These are phyloP conservation scores for Thalassiosira profunda DNA, from an alignment of 108 stramenopile genomes.

Conservation along the genomic window DNA sequence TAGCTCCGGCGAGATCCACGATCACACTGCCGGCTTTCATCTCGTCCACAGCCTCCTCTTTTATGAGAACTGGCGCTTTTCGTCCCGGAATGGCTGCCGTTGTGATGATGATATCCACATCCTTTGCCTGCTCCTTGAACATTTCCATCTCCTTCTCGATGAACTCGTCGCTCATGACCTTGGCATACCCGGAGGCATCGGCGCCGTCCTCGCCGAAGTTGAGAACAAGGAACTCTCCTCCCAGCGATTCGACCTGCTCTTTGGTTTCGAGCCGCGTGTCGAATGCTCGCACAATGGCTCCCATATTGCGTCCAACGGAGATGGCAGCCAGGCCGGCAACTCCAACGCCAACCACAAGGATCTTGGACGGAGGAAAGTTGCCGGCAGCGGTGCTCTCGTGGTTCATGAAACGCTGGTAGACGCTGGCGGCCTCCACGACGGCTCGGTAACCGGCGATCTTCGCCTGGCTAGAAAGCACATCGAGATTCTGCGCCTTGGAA, in stretches of 20 bases:
- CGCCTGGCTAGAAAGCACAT: slow-evolving; percentile 85
- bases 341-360: slow-evolving; percentile 91
- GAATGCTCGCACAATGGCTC: slow-evolving; percentile 89
- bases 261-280: slow-evolving; percentile 88
- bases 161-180: slow-evolving; percentile 89
- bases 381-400: slow-evolving; percentile 94
- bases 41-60: slow-evolving; percentile 79
- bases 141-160: slow-evolving; percentile 74
- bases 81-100: slow-evolving; percentile 94
- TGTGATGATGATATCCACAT: slow-evolving; percentile 86
- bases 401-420: slow-evolving; percentile 83
- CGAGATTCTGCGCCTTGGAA: slow-evolving; percentile 84
- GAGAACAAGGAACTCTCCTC: slow-evolving; percentile 82
- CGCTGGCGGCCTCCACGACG: slow-evolving; percentile 85
- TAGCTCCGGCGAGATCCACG: slow-evolving; percentile 90
- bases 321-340: slow-evolving; percentile 94
- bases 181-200: slow-evolving; percentile 85
- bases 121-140: slow-evolving; percentile 74
- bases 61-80: slow-evolving; percentile 84
- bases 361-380: slow-evolving; percentile 80
- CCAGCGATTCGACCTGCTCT: slow-evolving; percentile 92
- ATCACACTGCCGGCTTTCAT: slow-evolving; percentile 85
- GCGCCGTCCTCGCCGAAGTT: slow-evolving; percentile 62
- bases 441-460: slow-evolving; percentile 94
- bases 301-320: slow-evolving; percentile 87